Base-by-base conservation (phyloP, 768 basidiomycete genomes). In the Lactarius tabidus region DNA sequence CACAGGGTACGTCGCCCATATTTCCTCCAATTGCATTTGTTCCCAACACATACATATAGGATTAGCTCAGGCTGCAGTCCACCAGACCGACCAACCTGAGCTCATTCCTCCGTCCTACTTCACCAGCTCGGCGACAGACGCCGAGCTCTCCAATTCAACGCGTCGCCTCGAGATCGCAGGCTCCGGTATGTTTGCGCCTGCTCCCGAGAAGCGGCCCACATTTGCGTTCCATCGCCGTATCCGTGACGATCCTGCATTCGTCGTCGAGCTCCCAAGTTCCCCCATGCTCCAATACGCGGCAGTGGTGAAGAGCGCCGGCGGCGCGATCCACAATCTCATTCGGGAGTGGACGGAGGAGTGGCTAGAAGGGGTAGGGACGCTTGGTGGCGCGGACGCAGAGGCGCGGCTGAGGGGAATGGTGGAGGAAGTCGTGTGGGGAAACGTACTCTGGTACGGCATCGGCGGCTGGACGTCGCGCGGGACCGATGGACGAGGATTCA, bases 381-480 rank as follows among this genome's bases (percentile, higher is more conserved):
- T 20, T 8, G 38, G 41, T 43, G 66, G 68, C 20, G 57, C 29
- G 39, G 66, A 51, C 9, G 57, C 59, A 51, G 67, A 68, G 23
- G 56, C 54, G 4, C 76, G 79, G 67, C 67, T 85, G 8, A 76
- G 78, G 26, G 72, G 75, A 18, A 89, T 87, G 72, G 76, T 86
- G 29, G 85, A 86, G 67, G 88, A 91, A 67, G 68, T 91, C 10
- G 71, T 77, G 2, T 90, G 86, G 84, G 74, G 80, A 26, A 80
- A 77, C 55, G 75, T 76, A 0, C 60, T 87, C 29, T 67, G 86
- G n/a, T 90, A 86, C 68, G 85, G 80, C 1, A 75, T 85, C 33
- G 81, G 79, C 10, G 86, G 86, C 2, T 84, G 79, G 77, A 84
- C 63, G 3, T 66, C 62, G 45, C 67, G 57, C 29, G 65, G 72